Conservation (phyloP, 2,329 filamentous ascomycete genomes). For the Thelonectria blattea region DNA sequence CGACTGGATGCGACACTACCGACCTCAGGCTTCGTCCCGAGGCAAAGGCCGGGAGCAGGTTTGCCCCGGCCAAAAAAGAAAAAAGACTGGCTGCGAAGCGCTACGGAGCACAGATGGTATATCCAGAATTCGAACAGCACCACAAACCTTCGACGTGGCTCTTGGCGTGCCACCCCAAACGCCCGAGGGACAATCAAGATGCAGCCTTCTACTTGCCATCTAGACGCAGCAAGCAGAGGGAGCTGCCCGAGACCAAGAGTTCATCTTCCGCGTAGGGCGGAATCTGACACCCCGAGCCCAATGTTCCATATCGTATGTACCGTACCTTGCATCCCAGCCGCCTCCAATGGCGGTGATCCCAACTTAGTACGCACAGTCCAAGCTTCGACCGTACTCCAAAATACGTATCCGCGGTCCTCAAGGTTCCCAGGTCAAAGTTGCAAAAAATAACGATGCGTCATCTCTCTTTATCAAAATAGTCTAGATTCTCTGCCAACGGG, state of each 20-base stretch:
- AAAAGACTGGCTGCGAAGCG: not conserved
- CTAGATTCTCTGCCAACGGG: slow-evolving; percentile 35
- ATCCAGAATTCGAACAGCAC: not conserved
- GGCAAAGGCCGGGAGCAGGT: not conserved
- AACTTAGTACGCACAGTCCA: not conserved
- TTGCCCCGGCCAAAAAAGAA: no score
- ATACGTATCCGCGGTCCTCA: no score
- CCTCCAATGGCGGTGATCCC: no score
- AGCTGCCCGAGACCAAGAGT: not conserved
- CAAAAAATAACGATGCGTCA: slow-evolving; percentile 8
- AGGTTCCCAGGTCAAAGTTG: not conserved
- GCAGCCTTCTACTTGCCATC: not conserved
- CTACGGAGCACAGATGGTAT: no score
- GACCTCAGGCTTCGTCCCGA: not conserved
- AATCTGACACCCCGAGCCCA: not conserved
- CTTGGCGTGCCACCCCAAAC: slow-evolving; percentile 12
- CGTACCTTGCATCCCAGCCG: not conserved
- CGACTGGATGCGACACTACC: slow-evolving; percentile 12
- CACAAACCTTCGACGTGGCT: not conserved
- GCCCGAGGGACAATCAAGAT: slow-evolving; percentile 5
- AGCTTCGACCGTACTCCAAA: not conserved
- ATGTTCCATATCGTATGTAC: not conserved
- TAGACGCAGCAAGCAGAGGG: not conserved
- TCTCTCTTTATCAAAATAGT: slow-evolving; percentile 34
- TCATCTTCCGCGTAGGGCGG: not conserved